A percentile compares a stretch with the other conserved stretches of the same genome.
Conservation (phyloP, 2,329 filamentous ascomycete genomes). For the Fusarium pseudocircinatum region DNA sequence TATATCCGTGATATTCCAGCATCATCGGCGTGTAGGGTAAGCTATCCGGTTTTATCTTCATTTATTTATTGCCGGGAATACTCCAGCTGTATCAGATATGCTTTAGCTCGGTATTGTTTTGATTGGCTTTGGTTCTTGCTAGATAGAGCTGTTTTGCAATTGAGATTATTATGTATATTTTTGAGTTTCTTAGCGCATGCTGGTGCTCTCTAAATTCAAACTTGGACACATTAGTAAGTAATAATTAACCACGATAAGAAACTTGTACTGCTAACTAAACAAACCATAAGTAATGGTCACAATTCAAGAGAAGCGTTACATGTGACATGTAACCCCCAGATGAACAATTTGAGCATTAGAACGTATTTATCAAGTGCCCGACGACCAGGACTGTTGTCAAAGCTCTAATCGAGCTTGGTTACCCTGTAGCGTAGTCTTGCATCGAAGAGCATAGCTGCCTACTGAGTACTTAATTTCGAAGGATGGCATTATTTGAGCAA, state of each 20-base stretch:
- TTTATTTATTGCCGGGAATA: background rate
- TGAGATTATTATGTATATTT: no score
- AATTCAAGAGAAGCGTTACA: background rate
- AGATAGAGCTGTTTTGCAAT: no score
- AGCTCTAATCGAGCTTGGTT: background rate
- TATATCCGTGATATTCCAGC: background rate
- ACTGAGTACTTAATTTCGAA: background rate
- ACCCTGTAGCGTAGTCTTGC: background rate
- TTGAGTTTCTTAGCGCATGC: no score
- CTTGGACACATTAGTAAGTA: no score
- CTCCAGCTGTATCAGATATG: background rate
- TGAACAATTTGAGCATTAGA: background rate
- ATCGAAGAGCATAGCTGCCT: background rate
- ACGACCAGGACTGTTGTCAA: background rate
- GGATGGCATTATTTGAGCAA: background rate
- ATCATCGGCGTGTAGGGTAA: background rate
- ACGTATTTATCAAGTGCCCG: background rate
- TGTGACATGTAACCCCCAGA: background rate
- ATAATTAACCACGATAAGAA: background rate
- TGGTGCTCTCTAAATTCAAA: background rate
- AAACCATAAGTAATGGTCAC: no score
- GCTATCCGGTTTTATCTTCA: background rate
- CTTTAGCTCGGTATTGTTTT: background rate
- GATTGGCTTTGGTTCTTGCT: background rate
- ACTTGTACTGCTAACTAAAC: background rate